Evolutionary conservation across 2,329 filamentous ascomycete genomes (phyloP), one percentile per base, ranked within the genome.

Genomic region (Sporothrix humicola): DNA sequence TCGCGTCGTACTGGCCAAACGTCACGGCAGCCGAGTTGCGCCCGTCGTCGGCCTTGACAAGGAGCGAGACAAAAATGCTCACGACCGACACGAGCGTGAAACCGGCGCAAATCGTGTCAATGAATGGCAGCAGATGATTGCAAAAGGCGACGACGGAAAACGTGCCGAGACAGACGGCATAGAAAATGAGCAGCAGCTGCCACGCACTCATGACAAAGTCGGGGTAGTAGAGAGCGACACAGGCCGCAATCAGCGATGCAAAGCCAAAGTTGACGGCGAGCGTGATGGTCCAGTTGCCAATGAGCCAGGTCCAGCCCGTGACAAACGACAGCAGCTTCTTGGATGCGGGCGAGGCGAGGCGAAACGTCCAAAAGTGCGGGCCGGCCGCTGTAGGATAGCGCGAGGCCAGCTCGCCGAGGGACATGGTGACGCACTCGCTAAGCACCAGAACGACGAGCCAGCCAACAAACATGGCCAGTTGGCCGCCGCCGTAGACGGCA

Each of bases 241-340:
- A 88, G 15, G 83, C 85, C 73, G 88, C 84, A 73, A 88, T 81
- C 80, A 89, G 87, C 76, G 94, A 88, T 0, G 90, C 92, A 3
- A 92, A 93, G 7, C 91, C 92, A 78, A 94, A 94, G 83, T 93
- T 93, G 79, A 94, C 92, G n/a, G 91, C 88, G n/a, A 94, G 85
- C 0, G 92, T 94, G 77, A 95, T 95, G 77, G 91, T 93, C 80
- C 94, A 91, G 82, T 94, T 94, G 74, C 93, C 93, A 70, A 93
- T 89, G 20, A 93, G 87, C 79, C 92, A 94, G 26, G 91, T 84
- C 92, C 92, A 94, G 74, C 92, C 92, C 76, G 90, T 92, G 75
- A 92, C 88, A 88, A 90, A 94, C 46, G 90, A 90, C 17, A 90
- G 85, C 17, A 92, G 82, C 58, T 86, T 87, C 71, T 91, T 89